Conservation (phyloP, 179 eudicot genomes). For the Beta corolliflora region DNA sequence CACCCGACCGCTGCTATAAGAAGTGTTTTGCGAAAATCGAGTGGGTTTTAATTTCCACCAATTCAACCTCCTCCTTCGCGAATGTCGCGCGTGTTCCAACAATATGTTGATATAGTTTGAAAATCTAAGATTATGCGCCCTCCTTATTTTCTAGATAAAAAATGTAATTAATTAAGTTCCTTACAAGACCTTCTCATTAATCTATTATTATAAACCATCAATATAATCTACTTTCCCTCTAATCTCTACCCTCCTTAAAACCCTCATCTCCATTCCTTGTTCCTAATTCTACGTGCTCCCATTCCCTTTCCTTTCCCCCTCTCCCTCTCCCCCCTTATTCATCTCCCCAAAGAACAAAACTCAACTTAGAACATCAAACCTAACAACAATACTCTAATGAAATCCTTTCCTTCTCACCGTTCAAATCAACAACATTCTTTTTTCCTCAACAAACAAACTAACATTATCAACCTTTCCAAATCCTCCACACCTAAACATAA, state of each 20-base stretch:
- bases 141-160: too few species aligned
- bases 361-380: not conserved
- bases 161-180: too few species aligned
- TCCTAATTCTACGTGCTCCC: conserved; percentile 10
- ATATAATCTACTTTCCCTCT: not conserved
- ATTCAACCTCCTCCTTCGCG: too few species aligned
- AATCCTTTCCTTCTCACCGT: not conserved
- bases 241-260: not conserved
- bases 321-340: too few species aligned
- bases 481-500: not conserved
- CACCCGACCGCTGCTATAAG: too few species aligned
- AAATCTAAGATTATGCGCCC: too few species aligned
- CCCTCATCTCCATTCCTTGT: not conserved
- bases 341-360: conserved; percentile 1
- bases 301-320: not conserved
- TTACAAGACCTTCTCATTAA: too few species aligned
- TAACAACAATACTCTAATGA: not conserved
- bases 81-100: too few species aligned
- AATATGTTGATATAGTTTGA: too few species aligned
- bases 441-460: not conserved
- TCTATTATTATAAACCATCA: not conserved
- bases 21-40: too few species aligned
- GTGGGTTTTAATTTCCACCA: too few species aligned
- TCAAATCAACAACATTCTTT: not conserved
- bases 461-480: not conserved